Percentiles rank a stretch among this genome's conserved stretches.
Evolutionary conservation across 2,329 filamentous ascomycete genomes (phyloP).

Genomic region (Cordyceps sp.): DNA sequence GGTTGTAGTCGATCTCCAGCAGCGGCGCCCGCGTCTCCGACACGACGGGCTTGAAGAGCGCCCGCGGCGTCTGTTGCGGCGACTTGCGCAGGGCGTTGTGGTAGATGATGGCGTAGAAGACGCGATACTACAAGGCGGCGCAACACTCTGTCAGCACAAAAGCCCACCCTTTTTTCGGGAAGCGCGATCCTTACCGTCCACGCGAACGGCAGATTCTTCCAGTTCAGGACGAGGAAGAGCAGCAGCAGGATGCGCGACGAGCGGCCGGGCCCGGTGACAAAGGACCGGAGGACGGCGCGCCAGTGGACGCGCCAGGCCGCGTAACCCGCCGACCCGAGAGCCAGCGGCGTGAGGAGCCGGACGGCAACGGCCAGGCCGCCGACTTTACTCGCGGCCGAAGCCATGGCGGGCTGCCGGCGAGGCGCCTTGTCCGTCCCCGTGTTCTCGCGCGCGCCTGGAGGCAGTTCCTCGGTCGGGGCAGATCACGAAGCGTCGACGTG

Average conservation of each 20-base stretch:
- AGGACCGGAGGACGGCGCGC: conserved; percentile 18
- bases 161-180: neutral
- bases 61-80: conserved; percentile 35
- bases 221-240: conserved; percentile 43
- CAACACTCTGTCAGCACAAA: neutral
- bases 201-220: conserved; percentile 57
- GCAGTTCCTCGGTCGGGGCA: too few relatives aligned
- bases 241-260: conserved; percentile 35
- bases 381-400: conserved; percentile 14
- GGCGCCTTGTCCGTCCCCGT: too few relatives aligned
- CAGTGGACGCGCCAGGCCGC: conserved; percentile 28
- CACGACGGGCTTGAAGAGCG: conserved; percentile 58
- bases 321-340: conserved; percentile 26
- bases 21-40: conserved; percentile 49
- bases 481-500: too few relatives aligned
- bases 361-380: conserved; percentile 15
- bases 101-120: conserved; percentile 38
- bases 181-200: conserved; percentile 48
- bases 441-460: too few relatives aligned
- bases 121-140: conserved; percentile 27
- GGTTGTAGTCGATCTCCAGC: conserved; percentile 73
- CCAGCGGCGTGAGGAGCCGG: conserved; percentile 25
- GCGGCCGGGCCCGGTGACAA: conserved; percentile 36
- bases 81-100: conserved; percentile 34
- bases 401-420: conserved; percentile 8